Evolutionary conservation across 768 basidiomycete species (phyloP).

Genomic region (Rhizopogon salebrosus): DNA sequence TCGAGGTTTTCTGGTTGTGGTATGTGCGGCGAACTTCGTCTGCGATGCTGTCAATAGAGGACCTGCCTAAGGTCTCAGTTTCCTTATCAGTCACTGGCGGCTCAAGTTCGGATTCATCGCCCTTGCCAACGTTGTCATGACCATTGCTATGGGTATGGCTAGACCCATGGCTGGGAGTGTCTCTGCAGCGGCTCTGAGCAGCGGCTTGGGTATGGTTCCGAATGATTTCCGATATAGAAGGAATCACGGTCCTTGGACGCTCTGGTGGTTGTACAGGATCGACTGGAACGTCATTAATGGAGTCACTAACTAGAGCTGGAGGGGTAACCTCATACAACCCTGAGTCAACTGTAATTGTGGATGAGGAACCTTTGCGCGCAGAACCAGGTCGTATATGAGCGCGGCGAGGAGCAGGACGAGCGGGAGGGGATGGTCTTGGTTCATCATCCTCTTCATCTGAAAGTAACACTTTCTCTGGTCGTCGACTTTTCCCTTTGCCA

Average conservation of each 20-base stretch:
- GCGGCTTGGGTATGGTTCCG: constrained; percentile 66
- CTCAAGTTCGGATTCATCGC: constrained; percentile 47
- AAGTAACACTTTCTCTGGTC: constrained; percentile 22
- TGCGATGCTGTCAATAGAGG: constrained; percentile 84
- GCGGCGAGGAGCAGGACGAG: constrained; percentile 7
- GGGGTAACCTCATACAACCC: constrained; percentile 13
- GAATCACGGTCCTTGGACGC: constrained; percentile 48
- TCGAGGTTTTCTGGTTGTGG: constrained; percentile 44
- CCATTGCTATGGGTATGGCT: constrained; percentile 44
- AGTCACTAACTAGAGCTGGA: constrained; percentile 7
- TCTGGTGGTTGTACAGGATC: constrained; percentile 17
- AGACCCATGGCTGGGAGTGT: constrained; percentile 41
- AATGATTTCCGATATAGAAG: constrained; percentile 88
- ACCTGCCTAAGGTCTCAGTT: constrained; percentile 64
- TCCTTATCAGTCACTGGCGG: constrained; percentile 51
- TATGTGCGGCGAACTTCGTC: constrained; percentile 74
- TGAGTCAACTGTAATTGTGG: constrained; percentile 26
- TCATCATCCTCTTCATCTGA: constrained; percentile 53
- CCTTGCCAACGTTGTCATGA: constrained; percentile 45
- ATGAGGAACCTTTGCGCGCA: constrained; percentile 22
- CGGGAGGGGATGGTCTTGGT: constrained; percentile 10
- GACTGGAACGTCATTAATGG: constrained; percentile 5
- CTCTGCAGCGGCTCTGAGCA: constrained; percentile 44
- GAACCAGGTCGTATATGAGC: constrained; percentile 14
- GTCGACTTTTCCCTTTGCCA: constrained; percentile 38